Conservation (phyloP, 2,329 filamentous ascomycete genomes). For the Ilyonectria destructans region DNA sequence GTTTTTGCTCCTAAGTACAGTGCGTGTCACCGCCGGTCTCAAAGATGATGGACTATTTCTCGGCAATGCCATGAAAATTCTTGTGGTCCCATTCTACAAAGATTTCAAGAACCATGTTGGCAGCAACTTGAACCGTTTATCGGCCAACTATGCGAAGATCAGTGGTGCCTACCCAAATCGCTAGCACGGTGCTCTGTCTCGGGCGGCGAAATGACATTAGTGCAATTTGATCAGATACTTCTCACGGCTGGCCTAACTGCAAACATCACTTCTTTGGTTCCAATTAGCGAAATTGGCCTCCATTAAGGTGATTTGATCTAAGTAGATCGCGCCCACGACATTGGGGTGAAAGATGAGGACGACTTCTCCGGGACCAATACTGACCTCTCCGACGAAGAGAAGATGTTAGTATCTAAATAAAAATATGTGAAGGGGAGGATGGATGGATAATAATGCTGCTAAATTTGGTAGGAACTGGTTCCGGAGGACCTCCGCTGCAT, state of each 20-base stretch:
- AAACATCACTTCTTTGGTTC: slow-evolving; percentile 70
- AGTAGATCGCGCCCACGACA: slow-evolving; percentile 57
- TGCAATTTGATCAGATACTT: slow-evolving; percentile 75
- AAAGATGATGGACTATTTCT: slow-evolving; percentile 39
- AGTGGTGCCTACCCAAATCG: slow-evolving; percentile 54
- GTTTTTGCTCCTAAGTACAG: slow-evolving; percentile 1
- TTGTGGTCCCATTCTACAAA: slow-evolving; percentile 65
- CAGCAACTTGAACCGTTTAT: slow-evolving; percentile 62
- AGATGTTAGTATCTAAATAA: slow-evolving; percentile 23
- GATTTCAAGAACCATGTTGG: slow-evolving; percentile 67
- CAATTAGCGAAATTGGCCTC: slow-evolving; percentile 68
- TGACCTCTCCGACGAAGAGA: slow-evolving; percentile 9
- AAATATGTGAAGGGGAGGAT: slow-evolving; percentile 23
- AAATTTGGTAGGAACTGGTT: slow-evolving; percentile 21
- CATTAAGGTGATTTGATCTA: slow-evolving; percentile 73
- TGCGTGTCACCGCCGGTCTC: slow-evolving; percentile 9
- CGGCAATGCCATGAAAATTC: slow-evolving; percentile 65
- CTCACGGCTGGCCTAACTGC: slow-evolving; percentile 69
- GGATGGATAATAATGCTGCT: slow-evolving; percentile 25
- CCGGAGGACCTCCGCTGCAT: background rate
- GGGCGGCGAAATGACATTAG: slow-evolving; percentile 69
- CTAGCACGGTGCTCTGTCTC: slow-evolving; percentile 67
- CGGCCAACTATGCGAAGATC: slow-evolving; percentile 65
- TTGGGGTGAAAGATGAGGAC: slow-evolving; percentile 3
- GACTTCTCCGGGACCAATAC: slow-evolving; percentile 7